A percentile compares a stretch with the other conserved stretches of the same genome.
Conservation (phyloP, 495 filamentous ascomycete species). For the Lasiosphaeriaceae sp. region DNA sequence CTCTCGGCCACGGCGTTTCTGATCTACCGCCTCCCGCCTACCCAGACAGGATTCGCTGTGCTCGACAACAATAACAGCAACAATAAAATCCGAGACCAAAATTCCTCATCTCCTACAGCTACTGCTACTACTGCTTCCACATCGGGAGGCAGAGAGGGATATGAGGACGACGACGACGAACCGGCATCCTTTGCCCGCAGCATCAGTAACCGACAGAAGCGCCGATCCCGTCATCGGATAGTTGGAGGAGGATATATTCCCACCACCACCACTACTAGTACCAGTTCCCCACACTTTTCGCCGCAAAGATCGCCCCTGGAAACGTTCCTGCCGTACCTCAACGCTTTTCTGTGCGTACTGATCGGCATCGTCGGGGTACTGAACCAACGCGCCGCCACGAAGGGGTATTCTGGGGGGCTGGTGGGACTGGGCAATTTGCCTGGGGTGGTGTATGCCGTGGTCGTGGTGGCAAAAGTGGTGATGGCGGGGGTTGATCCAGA, state of each 20-base stretch:
- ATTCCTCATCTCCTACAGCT: not conserved
- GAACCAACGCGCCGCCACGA: constrained; percentile 8
- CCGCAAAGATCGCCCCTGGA: constrained; percentile 32
- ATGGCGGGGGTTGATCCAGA: constrained; percentile 55
- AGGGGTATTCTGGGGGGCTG: not conserved
- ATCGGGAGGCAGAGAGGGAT: not conserved
- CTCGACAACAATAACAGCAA: too few relatives aligned
- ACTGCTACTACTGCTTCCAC: too few relatives aligned
- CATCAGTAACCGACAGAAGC: too few relatives aligned
- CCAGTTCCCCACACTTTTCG: too few relatives aligned
- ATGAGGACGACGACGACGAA: not conserved
- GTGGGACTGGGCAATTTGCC: constrained; percentile 36
- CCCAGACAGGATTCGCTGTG: constrained; percentile 29
- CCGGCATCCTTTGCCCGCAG: too few relatives aligned
- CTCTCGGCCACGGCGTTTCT: constrained; percentile 55
- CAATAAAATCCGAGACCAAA: not conserved
- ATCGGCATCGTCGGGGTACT: constrained; percentile 32
- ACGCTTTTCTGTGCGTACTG: constrained; percentile 38
- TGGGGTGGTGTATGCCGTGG: constrained; percentile 42
- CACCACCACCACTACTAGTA: too few relatives aligned
- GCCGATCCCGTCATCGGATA: not conserved
- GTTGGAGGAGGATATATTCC: not conserved
- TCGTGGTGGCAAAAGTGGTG: constrained; percentile 45
- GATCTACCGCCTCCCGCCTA: constrained; percentile 37
- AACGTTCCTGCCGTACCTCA: constrained; percentile 46